Evolutionary conservation across 495 filamentous ascomycete genomes (phyloP).

Genomic region (Penicillium bovifimosum): DNA sequence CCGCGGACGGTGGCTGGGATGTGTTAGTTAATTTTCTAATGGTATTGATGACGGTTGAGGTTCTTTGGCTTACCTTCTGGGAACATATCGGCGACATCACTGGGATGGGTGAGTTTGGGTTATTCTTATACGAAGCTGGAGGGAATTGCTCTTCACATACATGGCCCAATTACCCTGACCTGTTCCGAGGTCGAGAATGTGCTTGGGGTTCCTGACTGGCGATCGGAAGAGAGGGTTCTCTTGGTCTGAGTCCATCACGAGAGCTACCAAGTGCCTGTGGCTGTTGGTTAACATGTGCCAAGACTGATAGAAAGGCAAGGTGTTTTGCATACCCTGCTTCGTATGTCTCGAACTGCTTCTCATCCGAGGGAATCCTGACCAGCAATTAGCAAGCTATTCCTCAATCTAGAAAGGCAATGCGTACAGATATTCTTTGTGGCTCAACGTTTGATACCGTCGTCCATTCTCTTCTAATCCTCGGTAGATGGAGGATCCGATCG

Average conservation of each 20-base stretch:
- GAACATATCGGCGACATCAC: constrained; percentile 24
- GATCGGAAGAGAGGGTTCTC: constrained; percentile 14
- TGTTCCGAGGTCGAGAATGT: constrained; percentile 26
- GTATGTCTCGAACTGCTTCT: constrained; percentile 23
- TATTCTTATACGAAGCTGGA: too few relatives aligned
- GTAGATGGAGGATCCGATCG: constrained; percentile 18
- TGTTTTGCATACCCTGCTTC: constrained; percentile 13
- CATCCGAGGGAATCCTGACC: constrained; percentile 17
- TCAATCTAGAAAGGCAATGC: background rate
- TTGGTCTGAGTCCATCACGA: constrained; percentile 13
- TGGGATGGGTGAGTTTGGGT: constrained; percentile 4
- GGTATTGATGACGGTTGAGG: background rate
- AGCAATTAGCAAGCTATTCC: background rate
- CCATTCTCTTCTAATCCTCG: constrained; percentile 19
- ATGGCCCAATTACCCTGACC: constrained; percentile 27
- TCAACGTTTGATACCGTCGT: constrained; percentile 16
- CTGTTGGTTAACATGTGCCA: background rate
- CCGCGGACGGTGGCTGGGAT: constrained; percentile 18
- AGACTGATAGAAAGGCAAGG: background rate
- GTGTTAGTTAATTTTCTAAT: background rate
- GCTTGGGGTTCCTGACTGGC: constrained; percentile 6
- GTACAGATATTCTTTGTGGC: constrained; percentile 10
- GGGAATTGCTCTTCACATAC: constrained; percentile 7
- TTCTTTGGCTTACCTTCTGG: constrained; percentile 7
- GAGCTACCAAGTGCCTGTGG: constrained; percentile 13